These are phyloP conservation scores for Aspergillus bridgeri DNA, from an alignment of 495 filamentous ascomycete genomes.

Conservation along the genomic window DNA sequence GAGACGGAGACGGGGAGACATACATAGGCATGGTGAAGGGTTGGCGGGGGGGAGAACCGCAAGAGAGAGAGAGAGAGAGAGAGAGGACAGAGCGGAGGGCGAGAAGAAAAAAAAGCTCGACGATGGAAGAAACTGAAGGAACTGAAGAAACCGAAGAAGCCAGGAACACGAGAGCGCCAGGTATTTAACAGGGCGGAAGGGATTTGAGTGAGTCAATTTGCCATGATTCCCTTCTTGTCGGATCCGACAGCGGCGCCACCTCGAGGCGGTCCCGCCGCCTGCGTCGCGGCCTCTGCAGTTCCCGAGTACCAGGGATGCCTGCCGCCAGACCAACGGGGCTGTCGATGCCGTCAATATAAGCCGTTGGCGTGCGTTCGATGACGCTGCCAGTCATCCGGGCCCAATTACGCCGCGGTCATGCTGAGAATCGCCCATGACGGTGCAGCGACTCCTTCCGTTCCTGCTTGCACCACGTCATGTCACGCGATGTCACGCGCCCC, in stretches of 20 bases:
- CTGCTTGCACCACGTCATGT: background rate
- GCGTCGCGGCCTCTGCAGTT: background rate
- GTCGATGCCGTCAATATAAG: background rate
- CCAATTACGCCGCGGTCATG: background rate
- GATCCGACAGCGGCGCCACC: background rate
- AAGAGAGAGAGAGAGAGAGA: background rate
- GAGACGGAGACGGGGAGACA: conserved; percentile 18
- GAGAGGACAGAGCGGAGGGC: background rate
- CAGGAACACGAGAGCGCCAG: background rate
- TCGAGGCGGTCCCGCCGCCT: background rate
- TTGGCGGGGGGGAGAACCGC: background rate
- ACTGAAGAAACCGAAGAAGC: too few relatives aligned
- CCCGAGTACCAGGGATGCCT: too few relatives aligned
- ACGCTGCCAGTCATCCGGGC: background rate
- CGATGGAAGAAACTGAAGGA: background rate
- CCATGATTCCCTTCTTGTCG: background rate
- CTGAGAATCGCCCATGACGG: background rate
- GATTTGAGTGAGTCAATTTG: conserved; percentile 2
- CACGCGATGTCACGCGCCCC: background rate
- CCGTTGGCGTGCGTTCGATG: too few relatives aligned
- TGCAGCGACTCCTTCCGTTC: background rate
- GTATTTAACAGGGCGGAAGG: background rate
- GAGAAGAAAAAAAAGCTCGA: background rate
- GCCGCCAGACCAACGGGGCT: too few relatives aligned
- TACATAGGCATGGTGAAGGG: conserved; percentile 41